These are phyloP conservation scores for Malus asiatica DNA, from an alignment of 306 rosid genomes.

Conservation along the genomic window DNA sequence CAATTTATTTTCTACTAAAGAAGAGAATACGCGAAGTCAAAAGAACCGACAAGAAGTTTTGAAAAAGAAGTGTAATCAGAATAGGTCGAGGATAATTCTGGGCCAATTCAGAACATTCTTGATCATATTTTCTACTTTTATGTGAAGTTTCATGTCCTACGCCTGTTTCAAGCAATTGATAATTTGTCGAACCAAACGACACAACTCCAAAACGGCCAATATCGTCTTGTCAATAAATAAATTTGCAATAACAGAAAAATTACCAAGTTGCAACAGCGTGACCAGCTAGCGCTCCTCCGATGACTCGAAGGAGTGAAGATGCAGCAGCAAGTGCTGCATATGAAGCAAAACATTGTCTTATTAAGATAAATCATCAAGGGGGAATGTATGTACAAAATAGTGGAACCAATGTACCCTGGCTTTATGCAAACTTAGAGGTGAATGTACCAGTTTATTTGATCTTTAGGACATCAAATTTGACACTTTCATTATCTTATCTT, in stretches of 20 bases:
- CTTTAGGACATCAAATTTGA: too few species aligned
- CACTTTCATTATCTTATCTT: not conserved
- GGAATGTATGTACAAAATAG: not conserved
- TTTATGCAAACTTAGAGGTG: not conserved
- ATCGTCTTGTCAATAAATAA: not conserved
- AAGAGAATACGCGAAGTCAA: not conserved
- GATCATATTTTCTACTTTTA: not conserved
- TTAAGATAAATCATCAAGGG: not conserved
- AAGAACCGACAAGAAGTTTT: not conserved
- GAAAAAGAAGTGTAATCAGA: not conserved
- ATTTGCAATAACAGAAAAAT: conserved; percentile 2
- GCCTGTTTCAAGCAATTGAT: not conserved
- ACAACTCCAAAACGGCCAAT: not conserved
- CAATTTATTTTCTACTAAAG: not conserved
- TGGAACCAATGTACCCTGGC: conserved; percentile 1
- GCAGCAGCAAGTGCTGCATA: conserved; percentile 93
- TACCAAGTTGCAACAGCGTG: conserved; percentile 93
- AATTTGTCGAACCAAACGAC: not conserved
- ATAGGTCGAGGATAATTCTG: not conserved
- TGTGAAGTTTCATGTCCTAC: not conserved
- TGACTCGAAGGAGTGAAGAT: conserved; percentile 93
- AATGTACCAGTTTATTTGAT: not conserved
- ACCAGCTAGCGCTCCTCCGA: conserved; percentile 92
- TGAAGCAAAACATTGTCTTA: conserved; percentile 10
- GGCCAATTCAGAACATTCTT: not conserved